These are phyloP conservation scores for Penicillium subrubescens DNA, from an alignment of 495 filamentous ascomycete genomes.

Conservation along the genomic window DNA sequence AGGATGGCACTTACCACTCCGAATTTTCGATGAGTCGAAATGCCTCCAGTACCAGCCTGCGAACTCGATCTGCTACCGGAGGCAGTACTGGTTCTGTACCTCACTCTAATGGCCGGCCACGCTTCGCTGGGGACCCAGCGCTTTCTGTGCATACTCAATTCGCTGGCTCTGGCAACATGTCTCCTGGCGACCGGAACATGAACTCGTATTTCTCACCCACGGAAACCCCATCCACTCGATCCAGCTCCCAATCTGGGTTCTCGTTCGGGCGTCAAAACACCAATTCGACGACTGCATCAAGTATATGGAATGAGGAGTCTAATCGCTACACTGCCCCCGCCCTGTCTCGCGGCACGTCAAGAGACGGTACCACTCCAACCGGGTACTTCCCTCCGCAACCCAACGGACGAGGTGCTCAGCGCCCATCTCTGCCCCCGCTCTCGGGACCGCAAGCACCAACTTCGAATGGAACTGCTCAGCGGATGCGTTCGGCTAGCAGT, in stretches of 20 bases:
- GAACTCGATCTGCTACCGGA: slow-evolving; percentile 76
- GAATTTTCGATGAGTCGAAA: slow-evolving; percentile 70
- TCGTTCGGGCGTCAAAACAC: slow-evolving; percentile 73
- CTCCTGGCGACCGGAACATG: slow-evolving; percentile 54
- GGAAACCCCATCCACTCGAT: slow-evolving; percentile 85
- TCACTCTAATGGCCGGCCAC: slow-evolving; percentile 55
- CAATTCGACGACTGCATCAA: slow-evolving; percentile 55
- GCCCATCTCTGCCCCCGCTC: slow-evolving; percentile 83
- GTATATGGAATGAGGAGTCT: slow-evolving; percentile 63
- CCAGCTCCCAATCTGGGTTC: slow-evolving; percentile 75
- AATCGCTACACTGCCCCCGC: slow-evolving; percentile 88
- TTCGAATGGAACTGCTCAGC: slow-evolving; percentile 51
- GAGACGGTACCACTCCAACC: slow-evolving; percentile 68
- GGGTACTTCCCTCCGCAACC: slow-evolving; percentile 53
- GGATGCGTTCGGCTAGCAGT: slow-evolving; percentile 70
- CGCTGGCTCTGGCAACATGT: slow-evolving; percentile 45
- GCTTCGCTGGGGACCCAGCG: slow-evolving; percentile 66
- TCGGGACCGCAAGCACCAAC: slow-evolving; percentile 54
- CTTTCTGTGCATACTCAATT: slow-evolving; percentile 76
- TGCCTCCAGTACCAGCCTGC: slow-evolving; percentile 75
- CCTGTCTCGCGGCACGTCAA: slow-evolving; percentile 73
- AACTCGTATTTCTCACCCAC: slow-evolving; percentile 92
- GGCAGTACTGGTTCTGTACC: slow-evolving; percentile 60
- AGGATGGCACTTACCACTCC: slow-evolving; percentile 46
- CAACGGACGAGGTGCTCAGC: slow-evolving; percentile 67